These are phyloP conservation scores for Crithidia acanthocephali DNA, from an alignment of 208 protist species.

Conservation along the genomic window DNA sequence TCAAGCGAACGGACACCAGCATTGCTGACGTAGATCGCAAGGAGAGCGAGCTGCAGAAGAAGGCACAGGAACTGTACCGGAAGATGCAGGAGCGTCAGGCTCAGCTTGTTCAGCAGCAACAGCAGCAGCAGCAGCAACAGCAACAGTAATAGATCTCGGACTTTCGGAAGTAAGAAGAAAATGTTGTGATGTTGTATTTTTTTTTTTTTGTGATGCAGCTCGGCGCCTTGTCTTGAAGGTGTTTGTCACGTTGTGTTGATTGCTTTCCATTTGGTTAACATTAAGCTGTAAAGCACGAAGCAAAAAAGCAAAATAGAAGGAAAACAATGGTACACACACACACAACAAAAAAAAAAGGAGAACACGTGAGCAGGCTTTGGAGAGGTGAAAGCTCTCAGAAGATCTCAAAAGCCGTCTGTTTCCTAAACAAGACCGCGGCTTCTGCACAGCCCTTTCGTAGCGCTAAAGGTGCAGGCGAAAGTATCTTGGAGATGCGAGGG, in stretches of 20 bases:
- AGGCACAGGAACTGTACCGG: conserved; percentile 76
- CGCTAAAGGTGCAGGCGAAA: too few relatives aligned
- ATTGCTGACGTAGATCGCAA: conserved; percentile 86
- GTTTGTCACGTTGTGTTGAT: background rate
- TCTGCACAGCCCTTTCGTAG: too few relatives aligned
- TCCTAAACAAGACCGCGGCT: too few relatives aligned
- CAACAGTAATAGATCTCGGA: conserved; percentile 3
- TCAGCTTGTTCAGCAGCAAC: conserved; percentile 69
- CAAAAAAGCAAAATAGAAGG: background rate
- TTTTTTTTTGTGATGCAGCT: background rate
- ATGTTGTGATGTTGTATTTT: background rate
- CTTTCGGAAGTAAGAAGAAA: too few relatives aligned
- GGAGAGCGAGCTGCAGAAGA: conserved; percentile 74
- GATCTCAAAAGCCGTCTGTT: too few relatives aligned
- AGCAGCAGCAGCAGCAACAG: conserved; percentile 55
- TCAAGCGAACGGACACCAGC: conserved; percentile 81
- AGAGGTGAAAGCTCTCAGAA: too few relatives aligned
- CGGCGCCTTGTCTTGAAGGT: background rate
- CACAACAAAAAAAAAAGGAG: too few relatives aligned
- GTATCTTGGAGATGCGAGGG: too few relatives aligned
- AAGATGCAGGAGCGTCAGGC: conserved; percentile 86
- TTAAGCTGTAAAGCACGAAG: background rate
- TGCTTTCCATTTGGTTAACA: conserved; percentile 5
- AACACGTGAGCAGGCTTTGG: too few relatives aligned
- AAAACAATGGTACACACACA: too few relatives aligned